Evolutionary conservation across 2,329 filamentous ascomycete species (phyloP).

Genomic region (Apiospora aurea): DNA sequence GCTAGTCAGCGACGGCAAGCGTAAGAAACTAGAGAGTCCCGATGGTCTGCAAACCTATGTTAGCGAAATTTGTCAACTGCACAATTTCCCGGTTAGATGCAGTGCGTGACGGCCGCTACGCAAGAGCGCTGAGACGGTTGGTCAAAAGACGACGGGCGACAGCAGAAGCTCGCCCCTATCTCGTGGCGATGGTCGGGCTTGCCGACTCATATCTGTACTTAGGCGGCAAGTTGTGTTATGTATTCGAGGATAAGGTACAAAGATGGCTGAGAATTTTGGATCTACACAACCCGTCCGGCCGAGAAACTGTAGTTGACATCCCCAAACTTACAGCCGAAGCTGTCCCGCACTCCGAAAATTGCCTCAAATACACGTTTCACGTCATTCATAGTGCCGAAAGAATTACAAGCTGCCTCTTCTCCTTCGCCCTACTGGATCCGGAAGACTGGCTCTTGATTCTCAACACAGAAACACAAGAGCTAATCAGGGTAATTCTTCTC

Average conservation of each 20-base stretch:
- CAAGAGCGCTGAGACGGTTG: conserved; percentile 63
- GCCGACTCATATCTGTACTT: conserved; percentile 68
- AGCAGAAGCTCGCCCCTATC: conserved; percentile 67
- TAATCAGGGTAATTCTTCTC: conserved; percentile 52
- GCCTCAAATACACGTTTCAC: conserved; percentile 54
- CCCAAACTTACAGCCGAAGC: conserved; percentile 47
- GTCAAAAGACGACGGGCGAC: conserved; percentile 68
- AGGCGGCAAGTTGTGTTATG: conserved; percentile 71
- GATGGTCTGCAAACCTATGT: no score
- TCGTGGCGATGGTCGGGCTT: conserved; percentile 64
- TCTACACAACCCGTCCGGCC: conserved; percentile 54
- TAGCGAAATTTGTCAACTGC: no score
- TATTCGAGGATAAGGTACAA: conserved; percentile 49
- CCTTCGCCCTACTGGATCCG: conserved; percentile 46
- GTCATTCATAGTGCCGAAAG: conserved; percentile 64
- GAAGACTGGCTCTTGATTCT: conserved; percentile 62
- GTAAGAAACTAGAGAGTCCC: no score
- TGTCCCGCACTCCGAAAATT: conserved; percentile 44
- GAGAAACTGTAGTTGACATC: conserved; percentile 65
- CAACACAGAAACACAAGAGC: conserved; percentile 46
- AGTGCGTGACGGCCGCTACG: conserved; percentile 46
- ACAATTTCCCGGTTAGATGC: no score
- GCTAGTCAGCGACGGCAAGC: no score
- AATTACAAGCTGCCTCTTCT: conserved; percentile 65
- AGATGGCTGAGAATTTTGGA: conserved; percentile 63